A percentile compares a stretch with the other conserved stretches of the same genome.
Evolutionary conservation across 495 filamentous ascomycete genomes (phyloP).

Genomic region (Tuber microsphaerosporum): DNA sequence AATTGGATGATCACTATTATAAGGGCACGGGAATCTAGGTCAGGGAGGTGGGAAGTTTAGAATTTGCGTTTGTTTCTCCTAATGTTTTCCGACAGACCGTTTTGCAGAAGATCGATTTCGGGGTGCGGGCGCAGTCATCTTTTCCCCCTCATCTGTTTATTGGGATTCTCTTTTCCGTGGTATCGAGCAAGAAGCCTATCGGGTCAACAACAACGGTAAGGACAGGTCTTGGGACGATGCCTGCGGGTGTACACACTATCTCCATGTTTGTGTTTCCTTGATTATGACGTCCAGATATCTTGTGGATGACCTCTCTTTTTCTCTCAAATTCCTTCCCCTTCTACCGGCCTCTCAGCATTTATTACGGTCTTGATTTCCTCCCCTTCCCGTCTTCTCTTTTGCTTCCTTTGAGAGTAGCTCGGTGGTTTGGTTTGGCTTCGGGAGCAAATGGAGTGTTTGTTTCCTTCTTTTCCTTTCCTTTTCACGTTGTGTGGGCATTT

Average conservation of each 20-base stretch:
- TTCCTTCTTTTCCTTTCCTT: background rate
- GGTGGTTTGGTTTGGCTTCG: background rate
- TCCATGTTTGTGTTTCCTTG: conserved; percentile 1
- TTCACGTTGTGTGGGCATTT: background rate
- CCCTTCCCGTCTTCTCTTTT: background rate
- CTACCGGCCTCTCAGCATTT: background rate
- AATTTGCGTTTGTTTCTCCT: conserved; percentile 23
- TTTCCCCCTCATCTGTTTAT: background rate
- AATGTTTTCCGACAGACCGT: conserved; percentile 7
- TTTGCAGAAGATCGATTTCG: conserved; percentile 1
- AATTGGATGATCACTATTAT: conserved; percentile 8
- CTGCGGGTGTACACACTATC: background rate
- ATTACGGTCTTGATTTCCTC: background rate
- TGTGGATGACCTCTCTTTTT: background rate
- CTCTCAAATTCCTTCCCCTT: background rate
- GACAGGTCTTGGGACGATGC: background rate
- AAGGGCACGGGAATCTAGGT: background rate
- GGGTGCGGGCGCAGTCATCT: conserved; percentile 12
- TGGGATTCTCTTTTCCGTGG: background rate
- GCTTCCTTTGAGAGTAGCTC: background rate
- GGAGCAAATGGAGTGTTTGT: background rate
- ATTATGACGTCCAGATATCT: background rate
- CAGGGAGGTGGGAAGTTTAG: conserved; percentile 26
- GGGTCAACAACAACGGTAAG: background rate
- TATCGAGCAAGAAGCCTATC: background rate